These are phyloP conservation scores for Tilletia setariae DNA, from an alignment of 1,284 basidiomycete species.

Conservation along the genomic window DNA sequence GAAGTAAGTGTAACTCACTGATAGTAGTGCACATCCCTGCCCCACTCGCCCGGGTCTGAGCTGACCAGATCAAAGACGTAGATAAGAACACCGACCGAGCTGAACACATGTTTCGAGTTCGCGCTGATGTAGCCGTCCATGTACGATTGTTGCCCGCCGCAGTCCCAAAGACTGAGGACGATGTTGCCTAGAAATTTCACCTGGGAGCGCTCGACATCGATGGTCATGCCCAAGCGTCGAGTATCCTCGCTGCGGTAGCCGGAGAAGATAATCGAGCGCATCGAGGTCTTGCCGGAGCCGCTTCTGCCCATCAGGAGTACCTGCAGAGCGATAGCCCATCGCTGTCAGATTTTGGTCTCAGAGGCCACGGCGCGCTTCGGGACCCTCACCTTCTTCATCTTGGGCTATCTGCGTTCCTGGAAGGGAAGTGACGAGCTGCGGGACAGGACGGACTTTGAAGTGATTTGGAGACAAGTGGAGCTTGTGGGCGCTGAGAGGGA, in stretches of 20 bases:
- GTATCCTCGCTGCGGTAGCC: constrained; percentile 91
- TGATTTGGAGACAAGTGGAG: no score
- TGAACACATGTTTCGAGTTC: constrained; percentile 87
- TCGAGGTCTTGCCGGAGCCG: constrained; percentile 75
- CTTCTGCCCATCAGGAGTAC: constrained; percentile 52
- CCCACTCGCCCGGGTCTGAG: constrained; percentile 56
- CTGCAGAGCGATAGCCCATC: constrained; percentile 15
- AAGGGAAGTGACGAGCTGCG: no score
- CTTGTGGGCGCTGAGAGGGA: no score
- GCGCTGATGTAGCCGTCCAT: constrained; percentile 92
- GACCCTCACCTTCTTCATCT: no score
- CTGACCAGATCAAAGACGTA: constrained; percentile 41
- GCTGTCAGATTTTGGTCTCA: no score
- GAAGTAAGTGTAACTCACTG: constrained; percentile 24
- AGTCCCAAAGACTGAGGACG: constrained; percentile 94
- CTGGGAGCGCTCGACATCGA: constrained; percentile 96
- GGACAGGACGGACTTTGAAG: no score
- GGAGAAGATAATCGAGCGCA: constrained; percentile 98
- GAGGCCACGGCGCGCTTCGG: no score
- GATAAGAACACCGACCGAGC: constrained; percentile 64
- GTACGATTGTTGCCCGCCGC: constrained; percentile 95
- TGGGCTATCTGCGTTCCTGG: no score
- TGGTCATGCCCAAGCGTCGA: constrained; percentile 85
- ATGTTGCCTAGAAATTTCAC: constrained; percentile 93
- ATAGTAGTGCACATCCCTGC: constrained; percentile 53